Conservation (phyloP, 2,329 filamentous ascomycete species). For the Trichoderma sp. region DNA sequence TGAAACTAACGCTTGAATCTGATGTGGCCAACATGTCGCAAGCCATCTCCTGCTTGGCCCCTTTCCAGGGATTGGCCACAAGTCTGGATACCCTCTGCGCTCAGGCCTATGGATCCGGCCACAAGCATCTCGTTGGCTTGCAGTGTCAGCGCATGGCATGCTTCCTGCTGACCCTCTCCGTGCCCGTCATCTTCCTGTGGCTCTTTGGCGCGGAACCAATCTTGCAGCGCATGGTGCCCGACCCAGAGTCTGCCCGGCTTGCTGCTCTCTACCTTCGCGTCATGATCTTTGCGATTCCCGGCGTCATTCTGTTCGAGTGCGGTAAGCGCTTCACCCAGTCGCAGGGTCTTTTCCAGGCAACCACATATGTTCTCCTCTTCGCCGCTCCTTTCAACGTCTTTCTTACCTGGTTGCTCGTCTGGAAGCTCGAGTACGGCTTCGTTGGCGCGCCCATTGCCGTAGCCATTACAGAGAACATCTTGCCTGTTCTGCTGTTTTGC, state of each 20-base stretch:
- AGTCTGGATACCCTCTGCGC: constrained; percentile 90
- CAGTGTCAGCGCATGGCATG: constrained; percentile 80
- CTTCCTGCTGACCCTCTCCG: constrained; percentile 70
- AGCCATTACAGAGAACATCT: constrained; percentile 72
- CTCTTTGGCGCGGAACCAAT: constrained; percentile 62
- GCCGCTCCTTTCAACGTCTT: constrained; percentile 77
- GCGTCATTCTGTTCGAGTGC: constrained; percentile 74
- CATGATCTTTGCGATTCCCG: constrained; percentile 71
- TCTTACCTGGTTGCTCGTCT: constrained; percentile 78
- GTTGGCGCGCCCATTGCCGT: constrained; percentile 82
- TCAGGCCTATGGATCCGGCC: constrained; percentile 90
- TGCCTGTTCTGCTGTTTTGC: constrained; percentile 73
- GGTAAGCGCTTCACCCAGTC: constrained; percentile 82
- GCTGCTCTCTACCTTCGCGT: constrained; percentile 74
- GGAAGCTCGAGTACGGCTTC: constrained; percentile 69
- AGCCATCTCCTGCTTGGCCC: constrained; percentile 74
- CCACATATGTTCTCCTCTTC: constrained; percentile 73
- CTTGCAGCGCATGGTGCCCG: constrained; percentile 50
- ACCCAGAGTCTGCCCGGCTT: constrained; percentile 63
- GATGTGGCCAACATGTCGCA: constrained; percentile 68
- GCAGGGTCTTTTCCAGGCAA: constrained; percentile 77
- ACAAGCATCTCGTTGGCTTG: constrained; percentile 81
- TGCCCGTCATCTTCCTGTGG: constrained; percentile 75
- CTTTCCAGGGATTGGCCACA: constrained; percentile 84
- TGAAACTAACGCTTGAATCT: background rate